A percentile compares a stretch with the other conserved stretches of the same genome.
Conservation (phyloP, 495 filamentous ascomycete genomes). For the Talaromyces ruber region DNA sequence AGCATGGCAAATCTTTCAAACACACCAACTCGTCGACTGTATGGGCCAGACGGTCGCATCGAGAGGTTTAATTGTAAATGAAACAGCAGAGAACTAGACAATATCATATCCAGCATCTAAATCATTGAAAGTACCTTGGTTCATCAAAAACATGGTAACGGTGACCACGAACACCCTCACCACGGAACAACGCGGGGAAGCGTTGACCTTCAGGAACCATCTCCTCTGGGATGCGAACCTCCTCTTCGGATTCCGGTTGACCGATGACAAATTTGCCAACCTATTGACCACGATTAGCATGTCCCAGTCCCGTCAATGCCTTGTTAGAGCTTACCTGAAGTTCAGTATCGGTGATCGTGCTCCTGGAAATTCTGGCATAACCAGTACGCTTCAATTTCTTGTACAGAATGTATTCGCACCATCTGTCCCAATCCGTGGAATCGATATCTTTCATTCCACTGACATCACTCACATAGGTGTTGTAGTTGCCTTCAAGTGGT, state of each 20-base stretch:
- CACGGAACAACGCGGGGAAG: conserved; percentile 84
- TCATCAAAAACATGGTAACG: conserved; percentile 94
- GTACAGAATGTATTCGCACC: conserved; percentile 99
- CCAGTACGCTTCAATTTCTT: conserved; percentile 80
- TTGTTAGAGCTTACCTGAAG: conserved; percentile 57
- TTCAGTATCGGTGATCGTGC: conserved; percentile 95
- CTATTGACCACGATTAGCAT: conserved; percentile 26
- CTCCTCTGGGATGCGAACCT: conserved; percentile 51
- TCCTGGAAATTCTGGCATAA: conserved; percentile 81
- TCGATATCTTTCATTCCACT: conserved; percentile 97
- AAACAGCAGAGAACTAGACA: neutral
- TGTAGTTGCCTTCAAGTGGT: conserved; percentile 90
- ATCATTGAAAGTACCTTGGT: conserved; percentile 62
- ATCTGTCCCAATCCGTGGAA: conserved; percentile 86
- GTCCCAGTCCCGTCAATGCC: neutral
- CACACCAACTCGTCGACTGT: neutral
- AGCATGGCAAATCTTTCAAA: neutral
- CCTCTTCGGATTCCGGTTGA: conserved; percentile 50
- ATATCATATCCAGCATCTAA: neutral
- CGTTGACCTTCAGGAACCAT: conserved; percentile 64
- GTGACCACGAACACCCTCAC: conserved; percentile 82
- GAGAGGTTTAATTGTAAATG: neutral
- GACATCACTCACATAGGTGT: conserved; percentile 80
- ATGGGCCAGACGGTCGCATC: neutral
- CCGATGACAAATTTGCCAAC: conserved; percentile 93